Conservation (phyloP, 2,329 filamentous ascomycete genomes). For the Aspergillus texensis region DNA sequence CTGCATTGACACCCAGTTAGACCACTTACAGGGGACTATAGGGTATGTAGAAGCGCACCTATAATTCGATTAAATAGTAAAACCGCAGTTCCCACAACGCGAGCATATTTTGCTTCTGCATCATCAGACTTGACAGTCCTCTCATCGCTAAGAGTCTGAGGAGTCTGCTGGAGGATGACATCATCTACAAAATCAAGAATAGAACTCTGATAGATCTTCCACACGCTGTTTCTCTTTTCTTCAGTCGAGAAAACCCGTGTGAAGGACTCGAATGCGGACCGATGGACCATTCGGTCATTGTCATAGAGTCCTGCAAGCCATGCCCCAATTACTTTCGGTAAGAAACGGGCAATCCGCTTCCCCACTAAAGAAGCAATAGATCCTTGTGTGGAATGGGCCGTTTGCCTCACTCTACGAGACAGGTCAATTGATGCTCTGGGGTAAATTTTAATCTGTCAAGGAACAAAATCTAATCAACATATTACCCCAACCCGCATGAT, state of each 20-base stretch:
- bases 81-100: constrained; percentile 69
- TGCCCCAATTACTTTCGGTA: constrained; percentile 78
- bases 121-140: constrained; percentile 82
- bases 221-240: constrained; percentile 76
- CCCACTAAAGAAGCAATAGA: constrained; percentile 61
- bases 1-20: constrained; percentile 28
- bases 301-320: constrained; percentile 93
- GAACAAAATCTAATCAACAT: constrained; percentile 18
- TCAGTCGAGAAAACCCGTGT: constrained; percentile 74
- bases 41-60: constrained; percentile 30
- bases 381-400: constrained; percentile 76
- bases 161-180: constrained; percentile 75
- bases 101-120: constrained; percentile 78
- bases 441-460: constrained; percentile 75
- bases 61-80: constrained; percentile 59
- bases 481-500: constrained; percentile 9
- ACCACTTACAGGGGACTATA: not conserved
- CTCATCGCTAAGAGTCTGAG: constrained; percentile 84
- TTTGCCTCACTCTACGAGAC: constrained; percentile 81
- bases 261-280: constrained; percentile 77
- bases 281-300: constrained; percentile 73
- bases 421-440: constrained; percentile 89
- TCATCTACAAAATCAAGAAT: constrained; percentile 82
- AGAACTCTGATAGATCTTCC: constrained; percentile 76
- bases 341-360: constrained; percentile 79